phyloP scores from a whole-genome alignment of 2,329 filamentous ascomycete species.

The Ophiosphaerella herpotricha region DNA sequence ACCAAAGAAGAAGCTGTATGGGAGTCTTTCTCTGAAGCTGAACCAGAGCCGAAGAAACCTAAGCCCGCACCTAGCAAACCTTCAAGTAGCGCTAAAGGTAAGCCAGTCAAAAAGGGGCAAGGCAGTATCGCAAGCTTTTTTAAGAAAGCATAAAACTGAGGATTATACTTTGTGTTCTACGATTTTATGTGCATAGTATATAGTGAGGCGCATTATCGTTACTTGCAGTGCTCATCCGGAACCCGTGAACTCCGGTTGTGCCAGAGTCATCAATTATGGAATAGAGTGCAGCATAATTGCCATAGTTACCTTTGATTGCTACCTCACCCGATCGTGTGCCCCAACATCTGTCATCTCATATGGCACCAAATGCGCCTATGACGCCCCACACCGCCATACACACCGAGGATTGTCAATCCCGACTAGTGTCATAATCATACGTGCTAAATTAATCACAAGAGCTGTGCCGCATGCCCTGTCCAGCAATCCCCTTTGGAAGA shows the following conservation, averaged over 20 bases:
- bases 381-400: not conserved
- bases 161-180: no score
- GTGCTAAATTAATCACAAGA: no score
- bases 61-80: slow-evolving; percentile 49
- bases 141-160: slow-evolving; percentile 65
- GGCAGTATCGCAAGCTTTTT: slow-evolving; percentile 95
- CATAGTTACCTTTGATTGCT: not conserved
- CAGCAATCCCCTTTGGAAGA: no score
- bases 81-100: slow-evolving; percentile 57
- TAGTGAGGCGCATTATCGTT: not conserved
- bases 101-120: slow-evolving; percentile 59
- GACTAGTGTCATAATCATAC: no score
- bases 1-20: slow-evolving; percentile 83
- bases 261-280: not conserved
- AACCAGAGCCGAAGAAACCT: slow-evolving; percentile 63
- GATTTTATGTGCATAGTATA: not conserved
- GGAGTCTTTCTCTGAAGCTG: slow-evolving; percentile 94
- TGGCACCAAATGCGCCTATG: not conserved
- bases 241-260: no score
- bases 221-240: not conserved
- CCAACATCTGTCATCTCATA: slow-evolving; percentile 1
- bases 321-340: not conserved
- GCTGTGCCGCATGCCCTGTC: no score
- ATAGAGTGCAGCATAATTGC: not conserved
- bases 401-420: not conserved